Evolutionary conservation across 225 moss, liverwort and hornwort genomes (phyloP), one percentile per base, ranked within the genome.

Genomic region (Antitrichia curtipendula): DNA sequence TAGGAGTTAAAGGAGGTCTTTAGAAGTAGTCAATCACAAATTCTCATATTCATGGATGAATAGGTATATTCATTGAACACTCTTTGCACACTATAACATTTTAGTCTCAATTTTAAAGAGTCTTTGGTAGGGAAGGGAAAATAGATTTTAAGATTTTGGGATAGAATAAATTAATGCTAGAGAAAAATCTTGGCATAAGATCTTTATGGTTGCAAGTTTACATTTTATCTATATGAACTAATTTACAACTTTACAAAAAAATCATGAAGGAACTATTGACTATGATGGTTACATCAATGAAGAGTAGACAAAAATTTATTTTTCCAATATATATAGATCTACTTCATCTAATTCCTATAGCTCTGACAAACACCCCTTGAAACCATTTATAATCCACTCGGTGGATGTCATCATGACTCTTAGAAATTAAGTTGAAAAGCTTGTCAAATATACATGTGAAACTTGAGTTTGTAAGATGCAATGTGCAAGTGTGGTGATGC

Each of bases 371-470:
- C 13, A 7, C 0, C 1, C 31, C 3, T 74, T 32, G 8, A 50
- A 74, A 74, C 5, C 49, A 49, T 32, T 74, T 4, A 20, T 31
- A 32, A 20, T 32, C 1, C 13, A 50, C 16, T 34, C 3, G 0
- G 1, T 50, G 2, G 5, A 50, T 0, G 3, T 31, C 8, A 21
- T 20, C 9, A 3, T 45, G 5, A 31, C 11, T 49, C 2, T 32
- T 8, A 17, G 11, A 32, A 50, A 19, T 21, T 50, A 32, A 75
- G 3, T 52, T 52, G 52, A 14, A 75, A 52, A 52, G 13, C 5
- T 34, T 0, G 0, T 52, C 3, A 52, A 36, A 50, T 21, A 21
- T 1, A 75, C 0, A 0, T 22, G 14, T 34, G 8, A 36, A 53
- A 32, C 23, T 53, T 23, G 9, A 76, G 2, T 36, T 76, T 53